Base-by-base conservation (phyloP, 2,329 filamentous ascomycete genomes). In the Cercospora janseana region DNA sequence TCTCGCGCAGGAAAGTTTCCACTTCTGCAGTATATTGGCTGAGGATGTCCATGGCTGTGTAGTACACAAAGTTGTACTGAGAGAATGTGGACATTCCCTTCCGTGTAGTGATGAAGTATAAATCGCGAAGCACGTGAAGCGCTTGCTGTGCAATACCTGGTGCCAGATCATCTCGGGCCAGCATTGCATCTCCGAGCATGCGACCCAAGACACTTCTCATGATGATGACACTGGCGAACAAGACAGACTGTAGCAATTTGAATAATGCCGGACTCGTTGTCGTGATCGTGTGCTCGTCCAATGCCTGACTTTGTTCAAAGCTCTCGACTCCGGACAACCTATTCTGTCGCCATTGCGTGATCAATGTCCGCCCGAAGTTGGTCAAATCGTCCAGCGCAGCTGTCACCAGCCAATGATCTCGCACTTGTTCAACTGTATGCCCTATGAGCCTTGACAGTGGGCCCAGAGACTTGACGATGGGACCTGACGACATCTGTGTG, bases 61-160 rank as follows among this genome's bases (percentile, higher is more conserved):
- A 77, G 61, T 90, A 89, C 20, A 88, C 85, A 64, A 95, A 95
- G 1, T 80, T 83, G 68, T 95, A 92, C 51, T 88, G 86, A 46
- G 91, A 88, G 62, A 94, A 95, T 1, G 82, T 79, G 54, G 79
- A 81, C 49, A 85, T 83, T 15, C 86, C 85, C 48, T 87, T 79
- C 29, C 87, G 79, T 10, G 83, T 84, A 0, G 88, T 88, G 55
- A 95, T 82, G 66, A 95, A 95, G 69, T 84, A 88, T 15, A 94
- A 72, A 61, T 88, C 86, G 21, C 88, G 83, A 8, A 95, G 78
- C 9, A 81, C 82, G 54, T 86, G 82, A 12, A 95, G 76, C 1
- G 84, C 81, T 65, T 87, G 87, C 37, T 81, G 74, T 4, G 88
- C 87, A 12, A 93, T 72, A 10, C 75, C 72, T 0, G 87, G 83